These are phyloP conservation scores for Quercus parvula DNA, from an alignment of 306 rosid species.

Conservation along the genomic window DNA sequence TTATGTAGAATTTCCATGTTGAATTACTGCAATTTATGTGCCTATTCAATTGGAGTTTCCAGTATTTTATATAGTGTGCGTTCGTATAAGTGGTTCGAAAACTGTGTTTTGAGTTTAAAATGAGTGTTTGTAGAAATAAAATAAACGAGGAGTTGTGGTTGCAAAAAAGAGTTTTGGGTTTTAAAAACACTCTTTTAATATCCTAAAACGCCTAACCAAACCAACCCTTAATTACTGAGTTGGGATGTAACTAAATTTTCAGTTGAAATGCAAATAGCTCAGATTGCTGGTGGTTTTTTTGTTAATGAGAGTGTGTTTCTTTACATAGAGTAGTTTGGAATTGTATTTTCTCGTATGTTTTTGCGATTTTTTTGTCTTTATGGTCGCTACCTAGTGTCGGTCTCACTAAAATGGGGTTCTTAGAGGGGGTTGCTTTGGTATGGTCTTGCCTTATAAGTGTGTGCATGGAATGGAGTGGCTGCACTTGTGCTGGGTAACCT, in stretches of 20 bases:
- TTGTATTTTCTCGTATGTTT: background rate
- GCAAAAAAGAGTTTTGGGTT: no score
- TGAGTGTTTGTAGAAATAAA: no score
- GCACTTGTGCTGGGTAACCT: background rate
- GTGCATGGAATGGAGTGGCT: background rate
- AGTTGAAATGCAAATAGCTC: no score
- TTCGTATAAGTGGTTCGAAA: no score
- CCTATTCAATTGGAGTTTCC: background rate
- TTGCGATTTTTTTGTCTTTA: background rate
- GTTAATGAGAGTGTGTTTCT: background rate
- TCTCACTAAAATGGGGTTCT: background rate
- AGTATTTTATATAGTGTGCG: background rate
- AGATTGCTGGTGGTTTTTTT: no score
- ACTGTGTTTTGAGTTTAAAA: no score
- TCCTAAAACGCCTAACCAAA: no score
- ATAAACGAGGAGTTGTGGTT: no score
- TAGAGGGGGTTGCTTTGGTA: background rate
- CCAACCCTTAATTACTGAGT: no score
- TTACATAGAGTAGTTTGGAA: background rate
- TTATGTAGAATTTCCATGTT: background rate
- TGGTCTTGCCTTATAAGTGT: background rate
- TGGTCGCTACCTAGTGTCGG: background rate
- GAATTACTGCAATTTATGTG: background rate
- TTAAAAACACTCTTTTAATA: no score
- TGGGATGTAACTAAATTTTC: no score